Percentiles rank a stretch among this genome's conserved stretches.
phyloP scores from a whole-genome alignment of 2,329 filamentous ascomycete species.

The Stromatinia cepivora region DNA sequence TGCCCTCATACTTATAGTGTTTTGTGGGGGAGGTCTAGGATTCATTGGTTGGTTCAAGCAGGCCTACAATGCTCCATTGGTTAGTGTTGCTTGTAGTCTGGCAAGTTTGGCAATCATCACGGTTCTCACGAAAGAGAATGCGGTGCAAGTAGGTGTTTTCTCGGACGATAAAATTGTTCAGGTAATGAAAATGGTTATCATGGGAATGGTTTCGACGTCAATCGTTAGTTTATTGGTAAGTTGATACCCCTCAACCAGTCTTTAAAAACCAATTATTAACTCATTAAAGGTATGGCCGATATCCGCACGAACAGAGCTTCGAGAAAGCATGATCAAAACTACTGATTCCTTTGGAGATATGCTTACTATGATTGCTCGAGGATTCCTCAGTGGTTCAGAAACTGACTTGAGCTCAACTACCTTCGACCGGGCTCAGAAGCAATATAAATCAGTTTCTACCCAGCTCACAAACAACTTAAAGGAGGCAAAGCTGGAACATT shows the following conservation, averaged over 20 bases:
- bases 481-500: slow-evolving; percentile 90
- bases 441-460: slow-evolving; percentile 67
- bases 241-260: no score
- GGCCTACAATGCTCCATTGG: slow-evolving; percentile 71
- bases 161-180: slow-evolving; percentile 79
- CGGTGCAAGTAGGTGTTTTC: slow-evolving; percentile 79
- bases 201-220: slow-evolving; percentile 72
- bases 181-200: slow-evolving; percentile 78
- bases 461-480: slow-evolving; percentile 74
- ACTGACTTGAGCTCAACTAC: slow-evolving; percentile 68
- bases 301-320: slow-evolving; percentile 72
- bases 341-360: slow-evolving; percentile 78
- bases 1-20: slow-evolving; percentile 75
- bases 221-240: slow-evolving; percentile 72
- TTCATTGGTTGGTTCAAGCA: slow-evolving; percentile 89
- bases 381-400: slow-evolving; percentile 81
- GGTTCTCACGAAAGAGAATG: slow-evolving; percentile 86
- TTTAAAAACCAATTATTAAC: not conserved
- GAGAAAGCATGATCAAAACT: slow-evolving; percentile 70
- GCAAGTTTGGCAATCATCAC: slow-evolving; percentile 87
- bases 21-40: slow-evolving; percentile 82
- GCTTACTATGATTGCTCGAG: slow-evolving; percentile 76
- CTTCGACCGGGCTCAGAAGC: slow-evolving; percentile 61
- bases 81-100: slow-evolving; percentile 82
- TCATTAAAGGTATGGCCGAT: slow-evolving; percentile 54